These are phyloP conservation scores for Scenedesmus sp. DNA, from an alignment of 163 green algal species.

Conservation along the genomic window DNA sequence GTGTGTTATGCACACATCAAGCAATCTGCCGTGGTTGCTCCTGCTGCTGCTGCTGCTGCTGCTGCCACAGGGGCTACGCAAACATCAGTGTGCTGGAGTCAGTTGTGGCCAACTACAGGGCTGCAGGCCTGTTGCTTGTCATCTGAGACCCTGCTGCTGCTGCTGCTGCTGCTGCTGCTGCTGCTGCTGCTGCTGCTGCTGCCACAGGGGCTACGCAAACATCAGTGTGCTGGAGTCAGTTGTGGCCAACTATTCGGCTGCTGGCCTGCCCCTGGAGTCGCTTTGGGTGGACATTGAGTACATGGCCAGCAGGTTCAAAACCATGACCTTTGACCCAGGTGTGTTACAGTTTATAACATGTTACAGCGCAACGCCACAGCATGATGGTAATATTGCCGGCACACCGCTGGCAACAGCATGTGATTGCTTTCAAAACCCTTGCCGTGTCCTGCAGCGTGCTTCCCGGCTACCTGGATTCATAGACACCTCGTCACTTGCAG, in stretches of 20 bases:
- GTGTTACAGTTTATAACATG: neutral
- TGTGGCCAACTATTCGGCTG: slow-evolving; percentile 68
- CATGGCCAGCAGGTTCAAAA: slow-evolving; percentile 61
- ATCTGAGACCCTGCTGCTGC: neutral
- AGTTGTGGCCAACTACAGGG: slow-evolving; percentile 71
- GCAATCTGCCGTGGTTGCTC: neutral
- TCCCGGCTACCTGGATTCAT: neutral
- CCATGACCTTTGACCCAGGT: slow-evolving; percentile 39
- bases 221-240: slow-evolving; percentile 65
- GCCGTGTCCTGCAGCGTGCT: neutral
- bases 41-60: neutral
- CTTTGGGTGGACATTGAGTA: slow-evolving; percentile 84
- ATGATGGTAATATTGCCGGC: too few relatives aligned
- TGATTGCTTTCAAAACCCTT: too few relatives aligned
- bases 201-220: slow-evolving; percentile 65
- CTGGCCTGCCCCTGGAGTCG: slow-evolving; percentile 70
- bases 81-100: slow-evolving; percentile 60
- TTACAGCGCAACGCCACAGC: neutral
- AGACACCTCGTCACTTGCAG: too few relatives aligned
- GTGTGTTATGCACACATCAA: too few relatives aligned
- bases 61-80: slow-evolving; percentile 65
- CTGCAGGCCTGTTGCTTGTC: slow-evolving; percentile 53
- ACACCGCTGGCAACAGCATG: too few relatives aligned
- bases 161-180: neutral
- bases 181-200: neutral